Base-by-base conservation (phyloP, 2,329 filamentous ascomycete species). In the Cladorrhinum sp. region DNA sequence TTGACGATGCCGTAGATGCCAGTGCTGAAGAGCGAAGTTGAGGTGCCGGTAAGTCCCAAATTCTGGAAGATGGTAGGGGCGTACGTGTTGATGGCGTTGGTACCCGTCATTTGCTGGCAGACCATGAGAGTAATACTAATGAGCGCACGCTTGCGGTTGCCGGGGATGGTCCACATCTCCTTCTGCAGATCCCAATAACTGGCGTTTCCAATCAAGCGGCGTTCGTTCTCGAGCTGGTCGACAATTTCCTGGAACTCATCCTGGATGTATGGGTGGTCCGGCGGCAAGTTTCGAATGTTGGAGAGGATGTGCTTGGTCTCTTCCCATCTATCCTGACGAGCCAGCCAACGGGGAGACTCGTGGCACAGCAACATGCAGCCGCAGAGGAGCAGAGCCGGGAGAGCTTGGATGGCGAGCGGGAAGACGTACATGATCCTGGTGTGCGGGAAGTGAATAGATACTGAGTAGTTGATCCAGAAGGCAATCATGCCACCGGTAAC, bases 61-160 rank as follows among this genome's bases (percentile, higher is more conserved):
- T 70, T 69, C 59, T 70, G 61, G 68, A 73, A 74, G 60, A 74
- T 74, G 18, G 64, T 67, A 9, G 72, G 72, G 6, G 72, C 72
- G 62, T 73, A 73, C 9, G 70, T 72, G 68, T 73, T 74, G 68
- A 66, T 72, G 60, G 70, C 70, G 57, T 72, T 72, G 36, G 68
- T 69, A 41, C 68, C 66, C 61, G 87, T 90, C 83, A 90, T 88
- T 71, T 90, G 87, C 71, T 91, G 88, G 71, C 85, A 90, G 41
- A 89, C 76, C 87, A 87, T 78, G 55, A 84, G 73, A 2, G 75
- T 41, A 52, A 91, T 82, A 27, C 84, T 86, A 60, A 71, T 69
- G 22, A 71, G 60, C 2, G 62, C 67, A 36, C 69, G 67, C 51
- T 67, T 67, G 55, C 69, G 65, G 64, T 71, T 71, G 80, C 84